Conservation (phyloP, 2,329 filamentous ascomycete genomes). For the Nakataea oryzae region DNA sequence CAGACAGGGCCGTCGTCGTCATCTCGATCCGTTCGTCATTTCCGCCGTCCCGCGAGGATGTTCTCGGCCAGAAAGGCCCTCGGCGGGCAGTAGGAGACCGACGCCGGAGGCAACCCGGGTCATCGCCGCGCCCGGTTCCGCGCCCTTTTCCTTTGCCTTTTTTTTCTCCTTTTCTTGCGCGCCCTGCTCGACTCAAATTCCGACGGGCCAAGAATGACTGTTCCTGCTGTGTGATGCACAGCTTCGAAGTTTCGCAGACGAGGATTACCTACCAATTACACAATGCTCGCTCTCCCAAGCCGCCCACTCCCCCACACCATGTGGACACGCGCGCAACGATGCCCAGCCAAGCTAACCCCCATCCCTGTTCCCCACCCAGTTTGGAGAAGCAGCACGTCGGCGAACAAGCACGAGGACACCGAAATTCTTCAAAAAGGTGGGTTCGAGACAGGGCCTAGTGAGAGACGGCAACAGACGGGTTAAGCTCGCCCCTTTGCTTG, state of each 20-base stretch:
- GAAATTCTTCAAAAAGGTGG: background rate
- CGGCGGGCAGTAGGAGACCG: background rate
- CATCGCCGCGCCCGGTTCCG: background rate
- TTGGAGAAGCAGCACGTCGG: background rate
- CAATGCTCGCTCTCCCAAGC: background rate
- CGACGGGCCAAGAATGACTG: background rate
- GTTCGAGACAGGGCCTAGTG: background rate
- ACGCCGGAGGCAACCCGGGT: background rate
- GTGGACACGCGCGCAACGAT: background rate
- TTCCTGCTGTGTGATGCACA: background rate
- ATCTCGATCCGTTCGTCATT: background rate
- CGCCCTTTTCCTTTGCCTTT: too few species aligned
- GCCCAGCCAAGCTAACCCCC: background rate
- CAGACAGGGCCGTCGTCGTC: background rate
- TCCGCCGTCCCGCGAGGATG: too few species aligned
- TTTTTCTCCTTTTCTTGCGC: too few species aligned
- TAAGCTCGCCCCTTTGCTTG: background rate
- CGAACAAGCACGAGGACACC: background rate
- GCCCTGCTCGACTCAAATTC: background rate
- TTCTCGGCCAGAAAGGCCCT: background rate
- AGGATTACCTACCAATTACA: background rate
- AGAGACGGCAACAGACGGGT: background rate
- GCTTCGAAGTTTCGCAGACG: background rate
- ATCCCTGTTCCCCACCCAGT: background rate
- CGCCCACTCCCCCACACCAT: background rate